Conservation (phyloP, 2,329 filamentous ascomycete genomes). For the Camillea tinctor region DNA sequence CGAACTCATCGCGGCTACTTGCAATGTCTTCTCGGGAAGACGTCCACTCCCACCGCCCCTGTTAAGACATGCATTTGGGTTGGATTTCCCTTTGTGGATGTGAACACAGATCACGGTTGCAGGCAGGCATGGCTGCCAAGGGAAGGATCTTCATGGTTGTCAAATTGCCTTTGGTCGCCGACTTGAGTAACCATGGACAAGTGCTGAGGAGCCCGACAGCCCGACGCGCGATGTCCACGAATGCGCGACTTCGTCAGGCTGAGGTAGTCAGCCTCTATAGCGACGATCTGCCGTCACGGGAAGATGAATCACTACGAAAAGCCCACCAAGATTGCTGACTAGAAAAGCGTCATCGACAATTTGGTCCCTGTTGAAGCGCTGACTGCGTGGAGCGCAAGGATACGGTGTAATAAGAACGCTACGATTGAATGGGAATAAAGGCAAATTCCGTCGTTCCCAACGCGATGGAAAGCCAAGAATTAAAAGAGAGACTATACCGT, state of each 20-base stretch:
- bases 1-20: slow-evolving; percentile 13
- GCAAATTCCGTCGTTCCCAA: slow-evolving; percentile 17
- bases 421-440: slow-evolving; percentile 7
- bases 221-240: slow-evolving; percentile 21
- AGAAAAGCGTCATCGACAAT: slow-evolving; percentile 10
- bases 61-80: slow-evolving; percentile 19
- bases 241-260: slow-evolving; percentile 17
- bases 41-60: slow-evolving; percentile 11
- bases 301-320: slow-evolving; percentile 3
- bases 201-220: slow-evolving; percentile 15
- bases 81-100: slow-evolving; percentile 15
- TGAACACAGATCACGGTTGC: slow-evolving; percentile 19
- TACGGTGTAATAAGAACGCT: neutral
- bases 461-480: slow-evolving; percentile 15
- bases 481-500: neutral
- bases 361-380: slow-evolving; percentile 11
- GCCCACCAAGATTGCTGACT: neutral
- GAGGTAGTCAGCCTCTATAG: slow-evolving; percentile 7
- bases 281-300: slow-evolving; percentile 20
- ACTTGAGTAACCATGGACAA: slow-evolving; percentile 24
- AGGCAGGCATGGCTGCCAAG: slow-evolving; percentile 21
- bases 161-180: slow-evolving; percentile 25
- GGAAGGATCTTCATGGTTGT: slow-evolving; percentile 22
- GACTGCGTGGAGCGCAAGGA: slow-evolving; percentile 11
- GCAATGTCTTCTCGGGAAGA: slow-evolving; percentile 17